Percentiles rank a stretch among this genome's conserved stretches.
Conservation (phyloP, 2,329 filamentous ascomycete genomes). For the Westerdykella aurantiaca region DNA sequence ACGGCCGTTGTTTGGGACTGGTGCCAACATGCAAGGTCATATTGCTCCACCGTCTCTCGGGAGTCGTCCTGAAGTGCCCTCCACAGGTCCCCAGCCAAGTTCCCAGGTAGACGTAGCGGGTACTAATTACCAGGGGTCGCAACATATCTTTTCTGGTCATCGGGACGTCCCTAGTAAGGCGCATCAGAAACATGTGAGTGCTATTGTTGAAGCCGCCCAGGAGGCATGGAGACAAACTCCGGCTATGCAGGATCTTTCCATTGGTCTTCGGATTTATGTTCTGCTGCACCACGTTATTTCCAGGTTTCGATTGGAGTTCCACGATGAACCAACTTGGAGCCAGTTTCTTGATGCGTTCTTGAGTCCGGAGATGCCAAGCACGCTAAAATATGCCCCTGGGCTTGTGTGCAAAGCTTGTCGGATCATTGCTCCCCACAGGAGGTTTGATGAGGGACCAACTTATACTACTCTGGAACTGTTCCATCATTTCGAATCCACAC, state of each 20-base stretch:
- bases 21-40: not conserved
- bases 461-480: slow-evolving; percentile 51
- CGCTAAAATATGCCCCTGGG: slow-evolving; percentile 40
- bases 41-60: slow-evolving; percentile 12
- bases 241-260: slow-evolving; percentile 56
- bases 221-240: slow-evolving; percentile 59
- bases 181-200: slow-evolving; percentile 35
- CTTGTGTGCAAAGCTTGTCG: slow-evolving; percentile 42
- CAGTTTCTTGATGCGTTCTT: slow-evolving; percentile 46
- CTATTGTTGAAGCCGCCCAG: slow-evolving; percentile 46
- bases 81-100: slow-evolving; percentile 20
- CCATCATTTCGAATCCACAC: slow-evolving; percentile 56
- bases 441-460: slow-evolving; percentile 36
- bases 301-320: slow-evolving; percentile 54
- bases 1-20: slow-evolving; percentile 12
- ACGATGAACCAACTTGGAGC: slow-evolving; percentile 53
- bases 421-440: slow-evolving; percentile 29
- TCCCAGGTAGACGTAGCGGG: not conserved
- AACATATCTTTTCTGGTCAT: slow-evolving; percentile 19
- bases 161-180: slow-evolving; percentile 30
- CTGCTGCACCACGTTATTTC: slow-evolving; percentile 59
- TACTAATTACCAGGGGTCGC: slow-evolving; percentile 9
- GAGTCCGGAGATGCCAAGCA: slow-evolving; percentile 37
- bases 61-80: slow-evolving; percentile 27
- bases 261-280: slow-evolving; percentile 57